Percentiles rank a stretch among this genome's conserved stretches.
Evolutionary conservation across 1,284 basidiomycete genomes (phyloP).

Genomic region (Trichosporon inkin): DNA sequence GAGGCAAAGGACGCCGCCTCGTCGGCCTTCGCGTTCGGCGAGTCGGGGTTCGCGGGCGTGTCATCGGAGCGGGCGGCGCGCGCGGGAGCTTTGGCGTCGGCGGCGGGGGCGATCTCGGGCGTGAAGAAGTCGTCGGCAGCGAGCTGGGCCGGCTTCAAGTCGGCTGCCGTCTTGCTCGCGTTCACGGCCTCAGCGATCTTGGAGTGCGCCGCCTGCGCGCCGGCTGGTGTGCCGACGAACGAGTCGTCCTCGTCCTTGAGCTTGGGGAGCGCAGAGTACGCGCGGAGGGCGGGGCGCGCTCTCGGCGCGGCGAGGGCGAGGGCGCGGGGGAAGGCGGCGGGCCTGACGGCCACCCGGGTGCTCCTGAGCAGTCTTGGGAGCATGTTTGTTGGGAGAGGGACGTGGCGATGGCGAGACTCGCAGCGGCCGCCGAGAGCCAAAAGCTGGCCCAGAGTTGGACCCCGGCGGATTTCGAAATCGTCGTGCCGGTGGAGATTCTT

Average conservation of each 20-base stretch:
- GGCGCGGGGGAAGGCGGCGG: not conserved
- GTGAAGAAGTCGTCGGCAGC: conserved; percentile 19
- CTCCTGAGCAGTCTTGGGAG: conserved; percentile 10
- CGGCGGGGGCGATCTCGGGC: conserved; percentile 10
- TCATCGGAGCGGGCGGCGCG: not conserved
- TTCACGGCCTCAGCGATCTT: not conserved
- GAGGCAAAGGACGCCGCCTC: conserved; percentile 46
- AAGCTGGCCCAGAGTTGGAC: too few relatives aligned
- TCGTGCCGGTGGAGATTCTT: not conserved
- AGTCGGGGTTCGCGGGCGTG: not conserved
- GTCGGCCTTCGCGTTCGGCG: not conserved
- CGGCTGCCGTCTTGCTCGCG: not conserved
- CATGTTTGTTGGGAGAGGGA: not conserved
- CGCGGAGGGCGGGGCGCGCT: conserved; percentile 5
- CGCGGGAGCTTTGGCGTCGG: not conserved
- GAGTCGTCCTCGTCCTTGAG: conserved; percentile 21
- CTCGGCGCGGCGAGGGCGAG: not conserved
- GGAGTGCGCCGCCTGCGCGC: not conserved
- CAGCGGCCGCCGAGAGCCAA: not conserved
- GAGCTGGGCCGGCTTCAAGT: not conserved
- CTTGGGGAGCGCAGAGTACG: conserved; percentile 22
- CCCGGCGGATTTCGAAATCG: too few relatives aligned
- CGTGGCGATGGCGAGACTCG: not conserved
- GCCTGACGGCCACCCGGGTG: not conserved
- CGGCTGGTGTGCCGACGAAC: conserved; percentile 2